phyloP scores from a whole-genome alignment of 139 green algal genomes.

The Zygnema cylindricum region DNA sequence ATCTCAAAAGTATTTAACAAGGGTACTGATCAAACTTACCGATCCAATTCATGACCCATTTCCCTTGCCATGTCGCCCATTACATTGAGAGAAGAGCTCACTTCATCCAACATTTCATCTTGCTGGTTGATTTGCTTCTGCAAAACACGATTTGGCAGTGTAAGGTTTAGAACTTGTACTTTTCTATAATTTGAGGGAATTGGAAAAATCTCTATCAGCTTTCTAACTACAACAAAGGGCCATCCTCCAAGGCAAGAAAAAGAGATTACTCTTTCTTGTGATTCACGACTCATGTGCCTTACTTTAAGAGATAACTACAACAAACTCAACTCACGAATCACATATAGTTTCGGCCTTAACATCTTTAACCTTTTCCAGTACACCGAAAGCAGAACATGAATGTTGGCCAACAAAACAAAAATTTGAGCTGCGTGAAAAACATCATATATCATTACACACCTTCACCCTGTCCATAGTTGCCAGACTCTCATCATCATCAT shows the following conservation, averaged over 20 bases:
- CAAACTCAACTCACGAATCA: neutral
- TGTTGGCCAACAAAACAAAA: neutral
- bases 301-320: neutral
- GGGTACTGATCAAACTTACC: too few species aligned
- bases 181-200: too few species aligned
- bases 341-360: too few species aligned
- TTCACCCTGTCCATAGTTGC: neutral
- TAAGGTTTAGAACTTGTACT: too few species aligned
- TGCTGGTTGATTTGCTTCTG: conserved; percentile 32
- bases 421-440: neutral
- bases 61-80: conserved; percentile 38
- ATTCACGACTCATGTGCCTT: neutral
- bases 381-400: neutral
- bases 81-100: conserved; percentile 25
- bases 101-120: conserved; percentile 35
- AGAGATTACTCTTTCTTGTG: neutral
- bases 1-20: too few species aligned
- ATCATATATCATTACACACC: neutral
- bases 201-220: too few species aligned
- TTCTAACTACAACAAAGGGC: too few species aligned
- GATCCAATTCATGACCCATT: conserved; percentile 43
- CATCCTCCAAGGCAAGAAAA: neutral
- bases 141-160: too few species aligned
- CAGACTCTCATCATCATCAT: neutral
- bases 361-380: neutral